These are phyloP conservation scores for Diospyros kaki DNA, from an alignment of 148 eudicot species.

Conservation along the genomic window DNA sequence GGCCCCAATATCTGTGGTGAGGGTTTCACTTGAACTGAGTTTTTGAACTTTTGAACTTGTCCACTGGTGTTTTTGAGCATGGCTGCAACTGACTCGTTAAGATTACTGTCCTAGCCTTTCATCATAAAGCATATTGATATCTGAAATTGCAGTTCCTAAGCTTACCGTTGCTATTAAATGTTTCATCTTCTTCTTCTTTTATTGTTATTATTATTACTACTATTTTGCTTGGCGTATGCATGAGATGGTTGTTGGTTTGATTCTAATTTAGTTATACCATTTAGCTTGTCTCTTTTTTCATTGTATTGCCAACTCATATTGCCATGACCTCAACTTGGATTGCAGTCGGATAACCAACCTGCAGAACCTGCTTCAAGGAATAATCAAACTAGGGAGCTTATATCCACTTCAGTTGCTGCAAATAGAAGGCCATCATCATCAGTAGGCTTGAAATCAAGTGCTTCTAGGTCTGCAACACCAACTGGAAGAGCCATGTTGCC, in stretches of 20 bases:
- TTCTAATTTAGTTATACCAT: neutral
- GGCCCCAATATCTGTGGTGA: slow-evolving; percentile 46
- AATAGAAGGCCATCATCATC: slow-evolving; percentile 35
- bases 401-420: slow-evolving; percentile 19
- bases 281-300: neutral
- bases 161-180: neutral
- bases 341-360: slow-evolving; percentile 25
- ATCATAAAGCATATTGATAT: neutral
- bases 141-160: neutral
- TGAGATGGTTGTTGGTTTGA: neutral
- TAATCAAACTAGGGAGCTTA: slow-evolving; percentile 12
- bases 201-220: no score
- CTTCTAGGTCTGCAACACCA: slow-evolving; percentile 36
- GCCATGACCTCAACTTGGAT: slow-evolving; percentile 3
- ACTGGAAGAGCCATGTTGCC: slow-evolving; percentile 31
- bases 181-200: neutral
- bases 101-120: neutral
- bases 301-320: neutral
- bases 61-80: neutral
- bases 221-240: no score
- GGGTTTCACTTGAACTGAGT: slow-evolving; percentile 6
- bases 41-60: neutral
- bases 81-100: neutral
- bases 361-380: slow-evolving; percentile 17
- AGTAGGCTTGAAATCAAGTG: slow-evolving; percentile 21